Base-by-base conservation (phyloP, 2,329 filamentous ascomycete genomes). In the Endothia cerciana region DNA sequence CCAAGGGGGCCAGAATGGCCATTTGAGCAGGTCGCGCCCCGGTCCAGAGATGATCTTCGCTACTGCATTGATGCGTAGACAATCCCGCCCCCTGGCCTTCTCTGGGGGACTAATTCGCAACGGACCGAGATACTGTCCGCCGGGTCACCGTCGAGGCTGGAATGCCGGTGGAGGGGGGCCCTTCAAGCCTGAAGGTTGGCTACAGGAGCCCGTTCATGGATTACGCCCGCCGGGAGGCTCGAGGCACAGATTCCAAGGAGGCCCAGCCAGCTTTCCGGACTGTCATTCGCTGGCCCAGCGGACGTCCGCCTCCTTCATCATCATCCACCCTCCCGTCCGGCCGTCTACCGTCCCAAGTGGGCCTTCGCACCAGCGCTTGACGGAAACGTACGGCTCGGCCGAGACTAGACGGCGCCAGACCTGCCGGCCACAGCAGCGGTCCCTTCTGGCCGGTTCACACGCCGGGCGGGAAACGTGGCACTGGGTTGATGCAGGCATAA, bases 341-440 rank as follows among this genome's bases (percentile, higher is more conserved):
- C 22, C 19, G 19, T n/a, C 41, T 22, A 1, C 25, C 47, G 47
- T 15, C 13, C 47, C n/a, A 51, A 25, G 47, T 51, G 47, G 47
- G 47, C 47, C 47, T n/a, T 28, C 47, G 47, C 47, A 51, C 47
- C 22, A 28, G 22, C 47, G 47, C 47, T 51, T 51, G 47, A 51
- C 47, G 47, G 11, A 51, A 51, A 30, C 13, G 47, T 28, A 25
- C 47, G 47, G 28, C 22, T 51, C 47, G 47, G 47, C 47, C 47
- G 47, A 51, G 47, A 22, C 47, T 51, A 51, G 47, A 51, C 22
- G 47, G 22, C 47, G 47, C 47, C 47, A 51, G n/a, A 2, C 22
- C n/a, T 28, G 22, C 45, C 45, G 45, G n/a, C 45, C n/a, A 49
- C 45, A 4, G 13, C 45, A 28, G 45, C 45, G 45, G 22, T 25